Conservation (phyloP, 768 basidiomycete genomes). For the Chalciporus chontae region DNA sequence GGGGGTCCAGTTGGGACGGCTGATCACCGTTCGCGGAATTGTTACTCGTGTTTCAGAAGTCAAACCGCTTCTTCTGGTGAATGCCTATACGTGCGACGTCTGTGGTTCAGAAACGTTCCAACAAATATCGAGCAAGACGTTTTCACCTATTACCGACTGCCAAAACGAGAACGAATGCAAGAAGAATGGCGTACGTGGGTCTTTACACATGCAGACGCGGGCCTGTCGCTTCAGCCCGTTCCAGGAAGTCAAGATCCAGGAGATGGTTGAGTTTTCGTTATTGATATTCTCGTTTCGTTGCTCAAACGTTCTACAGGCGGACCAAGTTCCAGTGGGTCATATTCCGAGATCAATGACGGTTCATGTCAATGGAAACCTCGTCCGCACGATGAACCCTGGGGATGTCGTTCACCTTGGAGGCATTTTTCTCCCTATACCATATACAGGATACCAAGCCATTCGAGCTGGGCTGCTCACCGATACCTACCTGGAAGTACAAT, state of each 20-base stretch:
- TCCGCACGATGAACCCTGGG: slow-evolving; percentile 89
- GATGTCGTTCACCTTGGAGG: slow-evolving; percentile 96
- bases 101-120: slow-evolving; percentile 99
- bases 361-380: slow-evolving; percentile 88
- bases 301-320: slow-evolving; percentile 54
- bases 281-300: not conserved
- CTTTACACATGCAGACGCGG: slow-evolving; percentile 96
- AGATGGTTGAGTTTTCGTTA: slow-evolving; percentile 64
- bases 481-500: slow-evolving; percentile 90
- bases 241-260: slow-evolving; percentile 98
- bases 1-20: slow-evolving; percentile 79
- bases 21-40: slow-evolving; percentile 96
- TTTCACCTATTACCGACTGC: slow-evolving; percentile 86
- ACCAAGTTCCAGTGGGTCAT: slow-evolving; percentile 99
- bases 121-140: slow-evolving; percentile 89
- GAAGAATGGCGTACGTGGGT: slow-evolving; percentile 83
- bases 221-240: slow-evolving; percentile 97
- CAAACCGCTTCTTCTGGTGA: slow-evolving; percentile 94
- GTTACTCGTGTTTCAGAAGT: slow-evolving; percentile 99
- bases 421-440: slow-evolving; percentile 95
- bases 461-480: slow-evolving; percentile 96
- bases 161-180: slow-evolving; percentile 82
- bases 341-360: slow-evolving; percentile 98
- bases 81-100: slow-evolving; percentile 97
- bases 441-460: slow-evolving; percentile 95